Percentiles rank a stretch among this genome's conserved stretches.
Evolutionary conservation across 2,329 filamentous ascomycete genomes (phyloP).

Genomic region (Penicillium sclerotigenum): DNA sequence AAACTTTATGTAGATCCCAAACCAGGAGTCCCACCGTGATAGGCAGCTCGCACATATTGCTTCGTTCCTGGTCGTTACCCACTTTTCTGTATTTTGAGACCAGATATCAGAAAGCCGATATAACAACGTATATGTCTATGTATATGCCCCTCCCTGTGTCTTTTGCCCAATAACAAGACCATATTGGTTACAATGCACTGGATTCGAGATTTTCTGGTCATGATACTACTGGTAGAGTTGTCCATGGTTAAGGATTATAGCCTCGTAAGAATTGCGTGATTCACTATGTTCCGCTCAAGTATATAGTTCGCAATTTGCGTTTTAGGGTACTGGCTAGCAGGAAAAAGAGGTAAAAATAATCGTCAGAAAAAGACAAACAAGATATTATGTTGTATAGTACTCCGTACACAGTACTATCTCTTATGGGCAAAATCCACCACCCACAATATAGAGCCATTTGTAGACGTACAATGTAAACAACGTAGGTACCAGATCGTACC

Average conservation of each 20-base stretch:
- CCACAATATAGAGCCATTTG: not conserved
- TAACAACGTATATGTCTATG: not conserved
- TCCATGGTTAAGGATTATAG: not conserved
- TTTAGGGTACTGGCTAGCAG: not conserved
- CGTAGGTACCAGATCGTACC: not conserved
- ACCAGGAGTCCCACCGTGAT: not conserved
- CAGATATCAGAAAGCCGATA: not conserved
- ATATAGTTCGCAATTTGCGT: not conserved
- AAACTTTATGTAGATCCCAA: not conserved
- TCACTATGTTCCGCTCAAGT: not conserved
- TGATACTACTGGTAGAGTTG: not conserved
- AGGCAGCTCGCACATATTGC: not conserved
- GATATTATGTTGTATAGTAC: not conserved
- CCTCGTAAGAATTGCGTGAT: not conserved
- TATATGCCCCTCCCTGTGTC: not conserved
- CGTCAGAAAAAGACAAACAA: not conserved
- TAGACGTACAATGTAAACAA: not conserved
- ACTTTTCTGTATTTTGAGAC: not conserved
- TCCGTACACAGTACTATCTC: no score
- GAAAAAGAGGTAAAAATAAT: not conserved
- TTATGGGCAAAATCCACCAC: not conserved
- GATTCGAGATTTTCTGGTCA: no score
- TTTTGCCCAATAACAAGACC: not conserved
- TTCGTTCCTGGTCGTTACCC: not conserved
- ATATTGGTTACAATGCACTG: not conserved